A percentile compares a stretch with the other conserved stretches of the same genome.
Conservation (phyloP, 805 yeast genomes). For the Wickerhamiella azymoides region DNA sequence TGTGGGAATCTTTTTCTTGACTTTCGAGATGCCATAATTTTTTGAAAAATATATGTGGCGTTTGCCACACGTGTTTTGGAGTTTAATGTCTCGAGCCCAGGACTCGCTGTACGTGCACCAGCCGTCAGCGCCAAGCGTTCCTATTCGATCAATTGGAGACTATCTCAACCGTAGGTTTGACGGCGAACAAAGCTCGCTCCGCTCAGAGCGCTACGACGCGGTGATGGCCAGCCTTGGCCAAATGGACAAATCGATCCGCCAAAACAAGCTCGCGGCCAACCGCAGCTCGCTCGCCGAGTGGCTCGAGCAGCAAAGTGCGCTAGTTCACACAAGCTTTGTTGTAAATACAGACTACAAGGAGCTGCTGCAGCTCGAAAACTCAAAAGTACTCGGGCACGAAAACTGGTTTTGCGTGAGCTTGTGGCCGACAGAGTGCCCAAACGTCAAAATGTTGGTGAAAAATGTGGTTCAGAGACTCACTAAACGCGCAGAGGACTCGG, state of each 20-base stretch:
- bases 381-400: not conserved
- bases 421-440: conserved; percentile 26
- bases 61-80: not conserved
- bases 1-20: conserved; percentile 21
- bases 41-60: not conserved
- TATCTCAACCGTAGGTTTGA: not conserved
- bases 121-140: not conserved
- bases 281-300: not conserved
- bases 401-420: conserved; percentile 19
- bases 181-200: not conserved
- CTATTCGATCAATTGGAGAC: not conserved
- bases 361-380: not conserved
- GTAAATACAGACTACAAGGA: not conserved
- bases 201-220: not conserved
- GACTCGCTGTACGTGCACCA: not conserved
- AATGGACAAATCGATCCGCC: not conserved
- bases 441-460: conserved; percentile 23
- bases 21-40: not conserved
- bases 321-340: not conserved
- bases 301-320: not conserved
- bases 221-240: not conserved
- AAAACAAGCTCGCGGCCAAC: not conserved
- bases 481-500: conserved; percentile 14
- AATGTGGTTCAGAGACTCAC: conserved; percentile 24
- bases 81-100: not conserved